Percentiles rank a stretch among this genome's conserved stretches.
Conservation (phyloP, 2,329 filamentous ascomycete genomes). For the Aspergillus glaucus region DNA sequence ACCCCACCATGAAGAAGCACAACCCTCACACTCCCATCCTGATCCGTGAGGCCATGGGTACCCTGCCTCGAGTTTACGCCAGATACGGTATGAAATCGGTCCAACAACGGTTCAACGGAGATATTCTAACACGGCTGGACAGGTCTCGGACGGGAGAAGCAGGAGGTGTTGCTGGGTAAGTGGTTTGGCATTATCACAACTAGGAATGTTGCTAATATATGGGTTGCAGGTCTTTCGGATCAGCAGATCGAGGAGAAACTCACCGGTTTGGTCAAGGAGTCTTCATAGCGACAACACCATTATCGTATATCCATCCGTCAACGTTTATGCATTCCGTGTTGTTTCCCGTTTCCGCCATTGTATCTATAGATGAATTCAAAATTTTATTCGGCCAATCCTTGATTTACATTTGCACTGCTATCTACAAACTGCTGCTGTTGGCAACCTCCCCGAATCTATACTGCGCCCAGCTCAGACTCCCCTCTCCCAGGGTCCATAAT, state of each 20-base stretch:
- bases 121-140: constrained; percentile 12
- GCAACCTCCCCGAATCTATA: constrained; percentile 44
- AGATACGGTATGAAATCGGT: constrained; percentile 70
- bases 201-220: background rate
- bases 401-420: constrained; percentile 1
- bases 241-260: constrained; percentile 66
- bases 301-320: constrained; percentile 10
- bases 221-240: constrained; percentile 54
- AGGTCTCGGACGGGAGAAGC: constrained; percentile 65
- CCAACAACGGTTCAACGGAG: background rate
- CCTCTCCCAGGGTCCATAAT: constrained; percentile 46
- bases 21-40: constrained; percentile 92
- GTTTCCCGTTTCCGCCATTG: constrained; percentile 21
- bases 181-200: background rate
- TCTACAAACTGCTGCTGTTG: constrained; percentile 16
- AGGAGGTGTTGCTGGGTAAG: constrained; percentile 56
- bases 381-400: constrained; percentile 5
- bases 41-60: constrained; percentile 83
- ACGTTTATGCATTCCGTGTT: constrained; percentile 21
- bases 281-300: constrained; percentile 23
- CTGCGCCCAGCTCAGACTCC: constrained; percentile 51
- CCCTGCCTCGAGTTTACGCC: constrained; percentile 79
- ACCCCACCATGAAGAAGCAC: constrained; percentile 99
- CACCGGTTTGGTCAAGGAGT: constrained; percentile 54
- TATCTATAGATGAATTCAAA: constrained; percentile 36